Base-by-base conservation (phyloP, 2,329 filamentous ascomycete species). In the Colletotrichum sp. region DNA sequence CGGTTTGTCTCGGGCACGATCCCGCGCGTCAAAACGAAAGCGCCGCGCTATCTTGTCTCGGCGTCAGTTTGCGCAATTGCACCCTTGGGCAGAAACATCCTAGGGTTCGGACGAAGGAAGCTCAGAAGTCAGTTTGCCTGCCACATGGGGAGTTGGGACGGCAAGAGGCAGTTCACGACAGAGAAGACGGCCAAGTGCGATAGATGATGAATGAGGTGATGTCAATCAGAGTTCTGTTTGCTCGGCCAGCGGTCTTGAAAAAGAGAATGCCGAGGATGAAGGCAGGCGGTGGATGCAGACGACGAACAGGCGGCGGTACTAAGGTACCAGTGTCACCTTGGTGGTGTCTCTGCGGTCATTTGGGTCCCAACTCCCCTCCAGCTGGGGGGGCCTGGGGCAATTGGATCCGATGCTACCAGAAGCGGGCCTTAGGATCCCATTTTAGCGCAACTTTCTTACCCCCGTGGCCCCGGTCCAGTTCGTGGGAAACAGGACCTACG, bases 201-300 rank as follows among this genome's bases (percentile, higher is more conserved):
- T 21, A 11, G 38, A 47, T 15, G 54, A 59, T 43, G 34, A 55
- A 43, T 54, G 65, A 72, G 70, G 34, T 34, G 29, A 55, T 18
- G 13, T 38, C 29, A 36, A 54, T 24, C 18, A 27, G 31, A 62
- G 18, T 36, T 36, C n/a, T 11, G 36, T 59, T 55, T 55, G 38
- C 16, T 73, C 67, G 71, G 67, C 24, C 54, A 70, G 67, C 13
- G 31, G 24, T 21, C 70, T 70, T 57, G 67, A 73, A 70, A 64
- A 59, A 59, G 36, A 62, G 36, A 31, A 65, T 31, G 67, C 67
- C 70, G 66, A 65, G 54, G 36, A 59, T 18, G 36, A 34, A 66
- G 33, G 38, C n/a, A 61, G 47, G n/a, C n/a, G 33, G 70, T 63
- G 66, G 66, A 65, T 47, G 55, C 43, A 61, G 51, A 29, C 16